phyloP scores from a whole-genome alignment of 2,329 filamentous ascomycete genomes.

The Penicillium nordicum region DNA sequence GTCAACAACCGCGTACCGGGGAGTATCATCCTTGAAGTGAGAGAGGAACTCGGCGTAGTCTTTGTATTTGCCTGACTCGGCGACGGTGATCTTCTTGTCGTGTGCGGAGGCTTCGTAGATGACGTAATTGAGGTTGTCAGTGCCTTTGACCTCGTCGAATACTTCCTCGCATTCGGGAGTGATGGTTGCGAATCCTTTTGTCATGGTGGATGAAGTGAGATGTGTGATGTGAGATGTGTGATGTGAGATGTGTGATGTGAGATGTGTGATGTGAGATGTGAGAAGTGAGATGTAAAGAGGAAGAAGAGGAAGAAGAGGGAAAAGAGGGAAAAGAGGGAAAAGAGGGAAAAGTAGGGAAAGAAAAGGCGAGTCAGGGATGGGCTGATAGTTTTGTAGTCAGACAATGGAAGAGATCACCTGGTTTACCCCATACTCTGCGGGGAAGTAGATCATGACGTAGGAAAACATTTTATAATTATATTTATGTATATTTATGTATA shows the following conservation, averaged over 20 bases:
- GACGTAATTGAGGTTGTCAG: constrained; percentile 17
- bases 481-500: too few species aligned
- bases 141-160: constrained; percentile 21
- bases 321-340: not conserved
- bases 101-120: constrained; percentile 19
- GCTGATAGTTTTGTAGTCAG: not conserved
- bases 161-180: constrained; percentile 16
- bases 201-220: constrained; percentile 11
- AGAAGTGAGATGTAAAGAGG: not conserved
- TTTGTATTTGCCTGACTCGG: constrained; percentile 16
- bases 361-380: not conserved
- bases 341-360: not conserved
- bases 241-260: not conserved
- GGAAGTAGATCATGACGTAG: not conserved
- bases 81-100: constrained; percentile 20
- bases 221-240: not conserved
- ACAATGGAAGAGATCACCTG: not conserved
- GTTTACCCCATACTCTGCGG: not conserved
- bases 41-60: constrained; percentile 15
- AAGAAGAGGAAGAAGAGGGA: not conserved
- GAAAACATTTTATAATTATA: not conserved
- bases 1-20: constrained; percentile 18
- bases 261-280: not conserved
- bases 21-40: constrained; percentile 14
- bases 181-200: constrained; percentile 19